These are phyloP conservation scores for Penicillium vulpinum DNA, from an alignment of 2,329 filamentous ascomycete genomes.

Conservation along the genomic window DNA sequence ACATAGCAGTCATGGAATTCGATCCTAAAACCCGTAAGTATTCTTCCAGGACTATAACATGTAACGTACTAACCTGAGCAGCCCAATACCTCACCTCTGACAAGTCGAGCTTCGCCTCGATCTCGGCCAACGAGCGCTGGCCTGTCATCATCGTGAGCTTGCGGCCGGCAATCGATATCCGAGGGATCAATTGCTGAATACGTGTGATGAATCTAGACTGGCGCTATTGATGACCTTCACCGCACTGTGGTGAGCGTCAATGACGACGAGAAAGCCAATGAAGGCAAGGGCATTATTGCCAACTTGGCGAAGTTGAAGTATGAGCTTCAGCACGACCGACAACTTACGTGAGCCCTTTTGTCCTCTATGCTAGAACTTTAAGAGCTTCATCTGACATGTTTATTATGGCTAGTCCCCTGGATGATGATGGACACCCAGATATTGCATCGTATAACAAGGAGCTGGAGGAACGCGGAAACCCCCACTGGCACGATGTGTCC, in stretches of 20 bases:
- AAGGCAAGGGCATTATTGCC: conserved; percentile 84
- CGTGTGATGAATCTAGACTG: conserved; percentile 60
- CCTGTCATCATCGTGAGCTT: conserved; percentile 81
- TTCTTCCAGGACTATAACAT: conserved; percentile 1
- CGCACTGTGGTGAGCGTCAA: conserved; percentile 55
- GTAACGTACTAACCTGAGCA: conserved; percentile 38
- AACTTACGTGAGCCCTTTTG: conserved; percentile 3
- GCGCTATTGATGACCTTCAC: conserved; percentile 93
- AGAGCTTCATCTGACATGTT: neutral
- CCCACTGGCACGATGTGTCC: conserved; percentile 78
- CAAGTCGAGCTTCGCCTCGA: conserved; percentile 79
- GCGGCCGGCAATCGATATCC: neutral
- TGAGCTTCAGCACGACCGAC: conserved; percentile 72
- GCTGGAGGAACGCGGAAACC: conserved; percentile 68
- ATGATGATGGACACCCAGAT: conserved; percentile 74
- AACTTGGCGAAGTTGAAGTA: conserved; percentile 84
- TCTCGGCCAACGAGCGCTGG: conserved; percentile 85
- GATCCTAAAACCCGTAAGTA: conserved; percentile 71
- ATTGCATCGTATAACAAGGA: conserved; percentile 83
- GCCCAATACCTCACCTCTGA: conserved; percentile 78
- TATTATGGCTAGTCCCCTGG: conserved; percentile 58
- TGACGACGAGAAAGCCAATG: conserved; percentile 61
- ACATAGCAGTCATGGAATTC: conserved; percentile 61
- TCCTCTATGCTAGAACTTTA: neutral
- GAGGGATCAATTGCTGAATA: conserved; percentile 3